Evolutionary conservation across 345 rosid species (phyloP), one percentile per base, ranked within the genome.

Genomic region (Corchorus capsularis): DNA sequence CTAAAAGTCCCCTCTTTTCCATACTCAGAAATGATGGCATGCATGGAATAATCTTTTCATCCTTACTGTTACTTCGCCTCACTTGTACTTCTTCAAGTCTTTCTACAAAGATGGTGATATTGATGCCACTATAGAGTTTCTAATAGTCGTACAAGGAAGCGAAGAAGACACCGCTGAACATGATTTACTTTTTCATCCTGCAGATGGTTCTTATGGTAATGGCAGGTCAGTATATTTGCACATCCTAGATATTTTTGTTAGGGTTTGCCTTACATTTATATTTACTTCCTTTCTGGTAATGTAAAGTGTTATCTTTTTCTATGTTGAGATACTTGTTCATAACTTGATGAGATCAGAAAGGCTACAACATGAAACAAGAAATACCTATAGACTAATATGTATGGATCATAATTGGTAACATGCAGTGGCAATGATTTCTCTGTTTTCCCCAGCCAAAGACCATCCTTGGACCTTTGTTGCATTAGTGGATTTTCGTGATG

Each of bases 71-170:
- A 27, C 27, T 27, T 27, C 27, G 27, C 57, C 69, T 60, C 47
- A 19, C 34, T 45, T 61, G 71, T 54, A 64, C 67, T 74, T 55
- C 34, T 82, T 69, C 79, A 95, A 97, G 89, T 88, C 27, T 27
- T 95, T 75, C 75, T 84, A 75, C 90, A 88, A 86, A 67, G 85
- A 83, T 59, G 97, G 93, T 65, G 93, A 93, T 83, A 90, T 87
- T 64, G 94, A 90, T 84, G 92, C 94, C 71, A 94, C 97, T 10
- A 86, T 92, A 73, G 98, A 95, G 81, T 92, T 88, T 76, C 81
- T 95, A 75, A 37, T 89, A 77, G 96, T 97, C 52, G 96, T 92
- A 68, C 88, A 79, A 77, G 87, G 76, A 72, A 15, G 82, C 57
- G 94, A 78, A 63, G 83, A 83, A 66, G 64, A 62, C 71, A 46